Evolutionary conservation across 2,329 filamentous ascomycete genomes (phyloP), one percentile per base, ranked within the genome.

Genomic region (Neofusicoccum kwambonambiense): DNA sequence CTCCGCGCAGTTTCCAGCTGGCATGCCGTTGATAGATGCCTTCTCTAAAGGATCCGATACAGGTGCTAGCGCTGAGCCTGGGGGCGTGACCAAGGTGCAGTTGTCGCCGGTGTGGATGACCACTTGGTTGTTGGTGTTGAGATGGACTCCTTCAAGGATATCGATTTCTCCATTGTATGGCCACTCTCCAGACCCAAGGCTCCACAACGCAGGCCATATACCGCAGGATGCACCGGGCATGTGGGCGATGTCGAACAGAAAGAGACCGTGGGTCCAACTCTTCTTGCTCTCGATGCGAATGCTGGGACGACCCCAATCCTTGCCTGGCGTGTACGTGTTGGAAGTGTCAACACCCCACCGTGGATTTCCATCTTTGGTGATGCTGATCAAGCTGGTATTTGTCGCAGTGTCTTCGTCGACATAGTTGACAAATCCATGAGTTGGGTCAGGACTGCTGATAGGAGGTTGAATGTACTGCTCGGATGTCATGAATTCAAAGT

Each of bases 151-250:
- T 51, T 69, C 67, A 31, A 68, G 64, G 35, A 70, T 66, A 52
- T 70, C 69, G 17, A 71, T 79, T 58, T 71, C 66, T 51, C 70
- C 70, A 27, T 67, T 62, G 4, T 31, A 52, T 4, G 72, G 71
- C 71, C 72, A 74, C 15, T 56, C 31, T 57, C 7, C 54, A 45
- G 39, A 64, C 57, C 76, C 77, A 19, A 76, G 68, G 2, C 62
- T 72, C 78, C 78, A 80, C 62, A 77, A 77, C 1, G 76, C 76
- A 2, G 78, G 78, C 78, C 78, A 80, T 11, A 75, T 76, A 12
- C 77, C 77, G 67, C 50, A 56, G 2, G 66, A 64, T 2, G 13
- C n/a, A 11, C 41, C 60, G 7, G 77, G 77, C 73, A 78, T 78
- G 66, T 79, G 76, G 3, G 64, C 68, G 9, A 77, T 65, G 66